These are phyloP conservation scores for Emericellopsis atlantica DNA, from an alignment of 2,329 filamentous ascomycete genomes.

Conservation along the genomic window DNA sequence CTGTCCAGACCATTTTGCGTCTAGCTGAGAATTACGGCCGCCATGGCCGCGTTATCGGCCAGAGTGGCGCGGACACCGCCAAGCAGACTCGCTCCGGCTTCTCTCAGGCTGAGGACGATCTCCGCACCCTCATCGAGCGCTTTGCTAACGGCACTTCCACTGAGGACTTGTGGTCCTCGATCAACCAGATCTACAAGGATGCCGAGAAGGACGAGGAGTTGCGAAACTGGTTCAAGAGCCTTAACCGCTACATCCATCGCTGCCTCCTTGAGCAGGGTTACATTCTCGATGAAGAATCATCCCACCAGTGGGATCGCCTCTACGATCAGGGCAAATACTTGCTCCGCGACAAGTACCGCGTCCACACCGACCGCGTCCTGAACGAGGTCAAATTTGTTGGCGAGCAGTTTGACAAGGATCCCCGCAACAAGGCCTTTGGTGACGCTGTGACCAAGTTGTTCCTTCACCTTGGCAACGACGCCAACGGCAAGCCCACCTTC, in stretches of 20 bases:
- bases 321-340: constrained; percentile 80
- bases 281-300: constrained; percentile 72
- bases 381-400: constrained; percentile 86
- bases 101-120: constrained; percentile 61
- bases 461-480: constrained; percentile 73
- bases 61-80: constrained; percentile 54
- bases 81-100: constrained; percentile 62
- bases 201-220: constrained; percentile 80
- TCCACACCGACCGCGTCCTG: constrained; percentile 72
- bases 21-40: constrained; percentile 76
- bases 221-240: constrained; percentile 73
- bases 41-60: constrained; percentile 54
- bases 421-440: constrained; percentile 73
- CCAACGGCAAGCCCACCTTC: constrained; percentile 73
- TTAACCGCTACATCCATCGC: constrained; percentile 68
- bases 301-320: constrained; percentile 68
- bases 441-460: constrained; percentile 73
- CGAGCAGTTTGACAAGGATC: constrained; percentile 80
- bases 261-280: constrained; percentile 84
- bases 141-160: constrained; percentile 91
- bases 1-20: constrained; percentile 75
- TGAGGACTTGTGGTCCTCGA: constrained; percentile 72
- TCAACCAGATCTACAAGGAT: constrained; percentile 76
- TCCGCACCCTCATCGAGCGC: constrained; percentile 75
- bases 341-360: constrained; percentile 76